Percentiles rank a stretch among this genome's conserved stretches.
Conservation (phyloP, 441 rosid genomes). For the Theobroma grandiflorum region DNA sequence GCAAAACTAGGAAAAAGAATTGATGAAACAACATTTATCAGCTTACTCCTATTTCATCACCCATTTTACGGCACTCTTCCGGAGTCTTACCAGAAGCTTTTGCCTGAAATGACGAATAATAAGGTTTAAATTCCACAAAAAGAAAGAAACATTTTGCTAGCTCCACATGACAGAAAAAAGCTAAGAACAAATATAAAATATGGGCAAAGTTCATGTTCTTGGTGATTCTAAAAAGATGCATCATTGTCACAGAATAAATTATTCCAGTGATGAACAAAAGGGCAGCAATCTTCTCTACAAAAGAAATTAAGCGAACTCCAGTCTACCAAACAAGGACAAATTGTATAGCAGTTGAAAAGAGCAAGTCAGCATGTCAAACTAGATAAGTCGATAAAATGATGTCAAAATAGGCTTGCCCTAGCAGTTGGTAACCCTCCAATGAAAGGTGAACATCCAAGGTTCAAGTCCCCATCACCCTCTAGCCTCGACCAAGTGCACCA, state of each 20-base stretch:
- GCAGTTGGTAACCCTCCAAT: neutral
- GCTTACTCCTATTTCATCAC: constrained; percentile 91
- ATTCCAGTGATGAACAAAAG: constrained; percentile 13
- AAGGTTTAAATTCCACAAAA: neutral
- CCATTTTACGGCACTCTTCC: constrained; percentile 62
- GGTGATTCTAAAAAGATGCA: constrained; percentile 5
- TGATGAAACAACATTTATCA: constrained; percentile 31
- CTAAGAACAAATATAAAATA: neutral
- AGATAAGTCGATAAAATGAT: constrained; percentile 5
- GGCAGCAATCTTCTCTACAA: neutral
- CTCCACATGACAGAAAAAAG: constrained; percentile 13
- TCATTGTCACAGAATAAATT: neutral
- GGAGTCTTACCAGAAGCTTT: constrained; percentile 94
- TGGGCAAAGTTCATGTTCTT: neutral
- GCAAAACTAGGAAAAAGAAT: constrained; percentile 28
- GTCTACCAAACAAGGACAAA: constrained; percentile 15
- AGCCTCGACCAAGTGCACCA: neutral
- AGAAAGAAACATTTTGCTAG: neutral
- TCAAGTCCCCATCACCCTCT: neutral
- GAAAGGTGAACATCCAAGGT: neutral
- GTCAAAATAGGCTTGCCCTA: neutral
- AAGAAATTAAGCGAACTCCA: neutral
- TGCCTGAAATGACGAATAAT: constrained; percentile 59
- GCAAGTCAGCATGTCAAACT: neutral
- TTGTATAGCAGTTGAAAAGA: constrained; percentile 5